These are phyloP conservation scores for Leptographium lundbergii DNA, from an alignment of 2,329 filamentous ascomycete species.

Conservation along the genomic window DNA sequence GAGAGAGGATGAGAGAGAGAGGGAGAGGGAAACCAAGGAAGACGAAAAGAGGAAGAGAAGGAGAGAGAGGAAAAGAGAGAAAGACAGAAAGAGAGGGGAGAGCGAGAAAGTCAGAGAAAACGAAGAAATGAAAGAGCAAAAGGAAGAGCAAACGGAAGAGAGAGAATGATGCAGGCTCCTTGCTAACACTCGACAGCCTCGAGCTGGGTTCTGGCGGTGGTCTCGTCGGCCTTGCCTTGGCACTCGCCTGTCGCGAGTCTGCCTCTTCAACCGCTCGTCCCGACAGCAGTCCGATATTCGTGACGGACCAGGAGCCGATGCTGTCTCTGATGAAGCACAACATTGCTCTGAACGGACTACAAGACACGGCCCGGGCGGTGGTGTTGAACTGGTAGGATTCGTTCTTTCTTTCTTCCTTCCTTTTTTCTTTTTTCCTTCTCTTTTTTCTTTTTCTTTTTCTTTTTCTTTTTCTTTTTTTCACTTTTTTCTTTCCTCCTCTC, in stretches of 20 bases:
- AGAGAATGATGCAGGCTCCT: not conserved
- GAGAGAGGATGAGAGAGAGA: too few relatives aligned
- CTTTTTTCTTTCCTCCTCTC: not conserved
- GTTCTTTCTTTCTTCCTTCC: not conserved
- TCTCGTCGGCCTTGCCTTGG: slow-evolving; percentile 59
- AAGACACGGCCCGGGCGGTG: slow-evolving; percentile 47
- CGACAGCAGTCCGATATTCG: slow-evolving; percentile 24
- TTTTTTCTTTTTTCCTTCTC: too few relatives aligned
- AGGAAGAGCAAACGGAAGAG: too few relatives aligned
- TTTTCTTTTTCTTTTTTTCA: too few relatives aligned
- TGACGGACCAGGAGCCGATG: slow-evolving; percentile 87
- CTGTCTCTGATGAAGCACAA: slow-evolving; percentile 75
- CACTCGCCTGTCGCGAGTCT: slow-evolving; percentile 31
- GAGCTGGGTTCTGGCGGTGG: slow-evolving; percentile 90
- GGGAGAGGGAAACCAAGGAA: slow-evolving; percentile 31
- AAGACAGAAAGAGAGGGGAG: not conserved
- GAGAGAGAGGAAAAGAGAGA: not conserved
- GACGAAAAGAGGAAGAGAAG: not conserved
- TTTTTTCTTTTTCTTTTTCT: too few relatives aligned
- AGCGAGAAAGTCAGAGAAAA: not conserved
- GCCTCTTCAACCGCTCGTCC: slow-evolving; percentile 23
- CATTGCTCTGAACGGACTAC: slow-evolving; percentile 65
- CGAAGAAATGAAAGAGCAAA: not conserved
- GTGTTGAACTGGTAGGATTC: slow-evolving; percentile 65
- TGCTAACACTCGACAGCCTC: slow-evolving; percentile 39